Evolutionary conservation across 768 basidiomycete species (phyloP), one percentile per base, ranked within the genome.

Genomic region (Amanita phalloides): DNA sequence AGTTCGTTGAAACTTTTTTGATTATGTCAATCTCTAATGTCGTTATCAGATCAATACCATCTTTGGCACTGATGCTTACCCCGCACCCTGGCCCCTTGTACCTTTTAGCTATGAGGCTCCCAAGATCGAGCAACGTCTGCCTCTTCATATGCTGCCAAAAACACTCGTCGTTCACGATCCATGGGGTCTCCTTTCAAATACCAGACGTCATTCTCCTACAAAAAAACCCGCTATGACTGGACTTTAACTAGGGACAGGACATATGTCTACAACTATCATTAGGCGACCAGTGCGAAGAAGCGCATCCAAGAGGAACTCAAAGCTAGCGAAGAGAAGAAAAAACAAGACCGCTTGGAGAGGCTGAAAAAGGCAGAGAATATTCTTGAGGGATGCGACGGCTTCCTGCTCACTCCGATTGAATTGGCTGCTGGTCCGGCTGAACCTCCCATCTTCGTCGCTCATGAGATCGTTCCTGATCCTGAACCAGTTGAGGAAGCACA

Each of bases 401-500:
- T 53, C 38, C n/a, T 60, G 20, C 43, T 60, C 13, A 33, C 36
- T 21, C 55, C 57, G 1, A 51, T 47, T 3, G 39, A 36, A 3
- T 41, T 45, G 8, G 17, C 38, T 14, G 26, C 30, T 4, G 59
- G 60, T 6, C 61, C 56, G 14, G 46, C 52, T 36, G 53, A 56
- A n/a, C 62, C 63, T 1, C 60, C 53, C 37, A 48, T 70, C 37
- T 70, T 59, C 37, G 61, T 69, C 8, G 45, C 63, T 0, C 60
- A 63, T 42, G 63, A 61, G n/a, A 62, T 64, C 25, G 60, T 54
- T 21, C 62, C 64, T 0, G 56, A 54, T 3, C 56, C 33, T 21
- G 47, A 61, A 37, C 35, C 60, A 14, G 37, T 61, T 4, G 63
- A 63, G 21, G 74, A 71, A 48, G 75, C 72, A 1, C 77, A 81